These are phyloP conservation scores for Xylaria longipes DNA, from an alignment of 495 filamentous ascomycete genomes.

Conservation along the genomic window DNA sequence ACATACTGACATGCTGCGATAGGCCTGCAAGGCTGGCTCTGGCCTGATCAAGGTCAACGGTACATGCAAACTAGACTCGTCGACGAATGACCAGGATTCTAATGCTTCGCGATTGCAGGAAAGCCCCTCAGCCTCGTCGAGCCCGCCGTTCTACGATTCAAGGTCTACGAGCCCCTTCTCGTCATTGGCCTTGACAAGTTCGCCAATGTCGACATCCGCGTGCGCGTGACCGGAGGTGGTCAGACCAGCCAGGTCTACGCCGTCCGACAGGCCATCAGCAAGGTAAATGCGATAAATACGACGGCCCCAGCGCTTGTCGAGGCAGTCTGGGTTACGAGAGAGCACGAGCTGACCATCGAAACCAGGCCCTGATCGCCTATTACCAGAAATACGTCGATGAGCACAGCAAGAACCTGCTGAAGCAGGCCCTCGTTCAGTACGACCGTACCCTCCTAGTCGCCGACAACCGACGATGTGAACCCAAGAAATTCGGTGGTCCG, in stretches of 20 bases:
- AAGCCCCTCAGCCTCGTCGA: slow-evolving; percentile 91
- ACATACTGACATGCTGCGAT: slow-evolving; percentile 25
- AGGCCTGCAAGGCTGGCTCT: slow-evolving; percentile 70
- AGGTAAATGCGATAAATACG: slow-evolving; percentile 54
- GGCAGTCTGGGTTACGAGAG: neutral
- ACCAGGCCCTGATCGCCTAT: slow-evolving; percentile 81
- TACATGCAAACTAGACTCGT: slow-evolving; percentile 2
- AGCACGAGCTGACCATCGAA: slow-evolving; percentile 1
- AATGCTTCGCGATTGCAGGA: slow-evolving; percentile 42
- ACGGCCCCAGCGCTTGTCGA: neutral
- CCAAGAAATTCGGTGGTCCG: slow-evolving; percentile 91
- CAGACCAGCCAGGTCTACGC: slow-evolving; percentile 98
- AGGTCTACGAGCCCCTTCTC: slow-evolving; percentile 97
- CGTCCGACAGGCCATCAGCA: slow-evolving; percentile 97
- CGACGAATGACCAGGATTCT: neutral
- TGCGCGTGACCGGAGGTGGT: slow-evolving; percentile 95
- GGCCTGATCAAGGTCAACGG: slow-evolving; percentile 98
- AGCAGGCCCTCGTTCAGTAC: slow-evolving; percentile 91
- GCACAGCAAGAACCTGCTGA: slow-evolving; percentile 99
- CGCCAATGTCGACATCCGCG: slow-evolving; percentile 94
- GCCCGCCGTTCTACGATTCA: slow-evolving; percentile 97
- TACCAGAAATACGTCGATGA: slow-evolving; percentile 99
- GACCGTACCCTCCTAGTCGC: slow-evolving; percentile 97
- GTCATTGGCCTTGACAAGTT: slow-evolving; percentile 97
- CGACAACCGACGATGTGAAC: slow-evolving; percentile 93